Evolutionary conservation across 768 basidiomycete genomes (phyloP).

Genomic region (Phaffia tasmanica): DNA sequence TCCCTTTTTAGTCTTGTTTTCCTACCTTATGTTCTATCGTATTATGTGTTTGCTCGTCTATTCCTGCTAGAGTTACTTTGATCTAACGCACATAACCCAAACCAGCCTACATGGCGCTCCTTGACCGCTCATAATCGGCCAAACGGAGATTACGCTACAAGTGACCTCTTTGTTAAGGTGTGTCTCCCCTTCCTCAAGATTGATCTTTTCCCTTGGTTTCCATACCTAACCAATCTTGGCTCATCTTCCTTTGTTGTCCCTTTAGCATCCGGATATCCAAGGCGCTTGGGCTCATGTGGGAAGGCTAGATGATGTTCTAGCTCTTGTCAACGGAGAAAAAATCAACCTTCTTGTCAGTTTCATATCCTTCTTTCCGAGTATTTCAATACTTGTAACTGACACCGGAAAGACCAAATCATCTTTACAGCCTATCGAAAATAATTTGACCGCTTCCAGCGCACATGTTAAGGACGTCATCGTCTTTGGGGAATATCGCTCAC

Average conservation of each 20-base stretch:
- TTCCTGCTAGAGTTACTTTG: not conserved
- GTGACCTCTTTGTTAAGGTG: slow-evolving; percentile 45
- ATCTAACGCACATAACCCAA: not conserved
- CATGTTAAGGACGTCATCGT: slow-evolving; percentile 48
- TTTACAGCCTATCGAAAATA: not conserved
- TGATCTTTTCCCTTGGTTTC: not conserved
- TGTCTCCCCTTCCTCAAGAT: not conserved
- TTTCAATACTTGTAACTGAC: not conserved
- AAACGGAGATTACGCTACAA: slow-evolving; percentile 50
- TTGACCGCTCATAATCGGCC: slow-evolving; percentile 40
- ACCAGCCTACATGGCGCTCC: not conserved
- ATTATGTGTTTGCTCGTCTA: not conserved
- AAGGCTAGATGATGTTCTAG: slow-evolving; percentile 49
- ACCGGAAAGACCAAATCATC: not conserved
- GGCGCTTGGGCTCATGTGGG: slow-evolving; percentile 47
- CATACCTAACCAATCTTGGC: too few relatives aligned
- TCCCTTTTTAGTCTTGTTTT: not conserved
- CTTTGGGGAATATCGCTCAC: slow-evolving; percentile 46
- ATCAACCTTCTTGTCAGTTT: slow-evolving; percentile 41
- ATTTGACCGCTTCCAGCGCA: slow-evolving; percentile 43
- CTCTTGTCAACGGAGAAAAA: slow-evolving; percentile 46
- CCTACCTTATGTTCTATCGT: not conserved
- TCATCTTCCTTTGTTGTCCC: not conserved
- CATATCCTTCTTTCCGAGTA: not conserved
- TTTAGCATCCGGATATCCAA: slow-evolving; percentile 39